Base-by-base conservation (phyloP, 1,139 yeast genomes). In the Blastobotrys proliferans region DNA sequence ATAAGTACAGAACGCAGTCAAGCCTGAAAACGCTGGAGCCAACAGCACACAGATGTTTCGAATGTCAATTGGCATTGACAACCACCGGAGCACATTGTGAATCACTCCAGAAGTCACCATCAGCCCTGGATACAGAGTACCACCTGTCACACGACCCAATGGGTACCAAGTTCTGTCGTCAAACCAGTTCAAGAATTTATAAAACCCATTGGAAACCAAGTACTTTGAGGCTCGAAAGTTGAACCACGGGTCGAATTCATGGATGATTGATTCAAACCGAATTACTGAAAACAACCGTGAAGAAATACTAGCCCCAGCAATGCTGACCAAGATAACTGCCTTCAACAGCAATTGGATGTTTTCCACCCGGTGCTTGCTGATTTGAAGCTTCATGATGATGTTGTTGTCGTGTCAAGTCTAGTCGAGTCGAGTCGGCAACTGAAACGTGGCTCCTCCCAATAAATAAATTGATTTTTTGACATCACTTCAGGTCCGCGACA, bases 111-210 rank as follows among this genome's bases (percentile, higher is more conserved):
- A 83, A 5, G 98, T 88, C 32, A 94, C 96, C 99, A 94, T 94
- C 55, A 94, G 72, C 8, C 99, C 99, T 2, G 99, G 99, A 61
- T 94, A 94, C 53, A 94, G 69, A 3, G 99, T 94, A 51, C 99
- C 99, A 54, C 99, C 99, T 10, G 98, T 92, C 57, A 94, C 98
- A 68, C 99, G 79, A 16, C 99, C 99, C 51, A 94, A 73, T 17
- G 99, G 99, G 64, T 94, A 94, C 99, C 99, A 94, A 21, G 98
- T 92, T 61, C 96, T 78, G 64, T 92, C 97, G 63, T 94, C 99
- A 60, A 94, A 94, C 98, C 98, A 94, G 64, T 94, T 94, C 62
- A 92, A 74, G 59, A 94, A 94, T 52, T 88, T 92, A 68, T 88
- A 83, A 64, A 79, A 90, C 4, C 94, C 83, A 62, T 88, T 81